A percentile compares a stretch with the other conserved stretches of the same genome.
Conservation (phyloP, 169 alveolate genomes). For the Plasmodium ovale region DNA sequence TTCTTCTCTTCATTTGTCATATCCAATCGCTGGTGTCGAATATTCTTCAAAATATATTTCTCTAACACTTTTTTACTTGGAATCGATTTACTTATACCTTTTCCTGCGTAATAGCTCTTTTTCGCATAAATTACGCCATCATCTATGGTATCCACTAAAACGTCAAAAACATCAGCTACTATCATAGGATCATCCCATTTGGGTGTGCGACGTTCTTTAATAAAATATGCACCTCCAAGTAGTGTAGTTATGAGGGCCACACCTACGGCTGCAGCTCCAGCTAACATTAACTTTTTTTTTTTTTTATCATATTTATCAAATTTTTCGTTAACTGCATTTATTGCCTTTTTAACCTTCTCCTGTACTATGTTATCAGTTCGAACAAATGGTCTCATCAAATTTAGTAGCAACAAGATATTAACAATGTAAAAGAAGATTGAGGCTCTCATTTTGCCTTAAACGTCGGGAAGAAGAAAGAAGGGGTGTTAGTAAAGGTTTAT, state of each 20-base stretch:
- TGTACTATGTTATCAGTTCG: neutral
- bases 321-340: constrained; percentile 2
- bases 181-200: constrained; percentile 6
- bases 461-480: too few relatives aligned
- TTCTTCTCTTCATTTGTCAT: neutral
- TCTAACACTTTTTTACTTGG: constrained; percentile 8
- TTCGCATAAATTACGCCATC: neutral
- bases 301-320: constrained; percentile 16
- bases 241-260: constrained; percentile 14
- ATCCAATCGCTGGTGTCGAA: neutral
- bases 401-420: constrained; percentile 3
- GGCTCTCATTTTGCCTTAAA: constrained; percentile 41
- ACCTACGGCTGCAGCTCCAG: constrained; percentile 13
- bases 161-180: constrained; percentile 1
- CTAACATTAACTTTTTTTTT: constrained; percentile 10
- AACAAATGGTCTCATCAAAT: constrained; percentile 5
- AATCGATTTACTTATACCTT: neutral
- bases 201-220: neutral
- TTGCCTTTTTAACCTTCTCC: constrained; percentile 3
- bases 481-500: too few relatives aligned
- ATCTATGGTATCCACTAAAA: constrained; percentile 13
- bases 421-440: neutral
- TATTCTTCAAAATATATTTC: constrained; percentile 5
- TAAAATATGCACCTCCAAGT: constrained; percentile 17
- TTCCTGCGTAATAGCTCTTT: neutral